Base-by-base conservation (phyloP, 192 early-diverging fungal species). In the Backusella westeae region DNA sequence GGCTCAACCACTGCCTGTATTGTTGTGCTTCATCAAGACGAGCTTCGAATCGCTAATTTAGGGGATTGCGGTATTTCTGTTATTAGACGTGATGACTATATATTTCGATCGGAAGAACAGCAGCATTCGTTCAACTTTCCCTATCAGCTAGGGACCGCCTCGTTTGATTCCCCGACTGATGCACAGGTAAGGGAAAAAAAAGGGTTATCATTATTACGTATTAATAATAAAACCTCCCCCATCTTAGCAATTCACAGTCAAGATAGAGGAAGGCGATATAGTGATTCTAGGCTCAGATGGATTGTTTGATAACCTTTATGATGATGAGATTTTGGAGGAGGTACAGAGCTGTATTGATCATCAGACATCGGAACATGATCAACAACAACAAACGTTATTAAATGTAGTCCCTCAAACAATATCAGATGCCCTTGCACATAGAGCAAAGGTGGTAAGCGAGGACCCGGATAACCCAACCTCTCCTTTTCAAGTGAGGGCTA, bases 51-150 rank as follows among this genome's bases (percentile, higher is more conserved):
- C 49, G 94, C 95, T 0, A 98, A 98, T 76, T 83, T 99, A 59
- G 98, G 98, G 46, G 98, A 99, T 83, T 97, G 96, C 81, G 95
- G 95, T 4, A 84, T 98, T 73, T 87, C 92, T 38, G 87, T 99
- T 1, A 93, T 99, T 59, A 91, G 98, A 39, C 87, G 91, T 69
- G 91, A 93, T 69, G 92, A 95, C 73, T 88, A 93, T 81, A 91
- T 97, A 23, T 99, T 98, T 83, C 88, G 96, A 44, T 96, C 91
- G 38, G 96, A 98, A 85, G 97, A 98, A 82, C 98, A 98, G 77
- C 97, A 98, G 83, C 96, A 99, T 84, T 97, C 95, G 15, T 99
- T 99, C 86, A 99, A 99, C 84, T 98, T 94, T 78, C 98, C 98
- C 6, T 98, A 90, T 80, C 98, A 99, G 78, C 89, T 99, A 34